A percentile compares a stretch with the other conserved stretches of the same genome.
These are phyloP conservation scores for Diaporthe vexans DNA, from an alignment of 2,329 filamentous ascomycete species.

Conservation along the genomic window DNA sequence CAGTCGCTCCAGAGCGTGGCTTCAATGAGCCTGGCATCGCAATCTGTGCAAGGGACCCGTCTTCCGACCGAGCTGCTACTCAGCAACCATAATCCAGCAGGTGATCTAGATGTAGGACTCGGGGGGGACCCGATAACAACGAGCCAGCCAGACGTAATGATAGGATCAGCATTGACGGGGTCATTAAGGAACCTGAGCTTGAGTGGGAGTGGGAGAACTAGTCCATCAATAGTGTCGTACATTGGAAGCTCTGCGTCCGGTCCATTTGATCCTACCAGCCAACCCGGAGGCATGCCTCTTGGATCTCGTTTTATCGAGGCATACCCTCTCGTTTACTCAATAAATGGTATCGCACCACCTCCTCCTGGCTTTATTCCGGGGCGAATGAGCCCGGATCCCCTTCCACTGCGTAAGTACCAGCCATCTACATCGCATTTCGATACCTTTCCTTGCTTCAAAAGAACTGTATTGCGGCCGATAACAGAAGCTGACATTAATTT, in stretches of 20 bases:
- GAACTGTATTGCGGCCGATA: neutral
- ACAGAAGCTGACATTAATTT: neutral
- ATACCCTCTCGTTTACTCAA: neutral
- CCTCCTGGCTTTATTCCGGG: neutral
- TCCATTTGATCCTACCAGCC: neutral
- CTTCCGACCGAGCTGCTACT: neutral
- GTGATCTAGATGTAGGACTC: neutral
- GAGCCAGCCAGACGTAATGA: neutral
- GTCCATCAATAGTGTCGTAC: neutral
- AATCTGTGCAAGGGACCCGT: neutral
- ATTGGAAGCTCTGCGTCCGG: neutral
- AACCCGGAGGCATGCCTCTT: neutral
- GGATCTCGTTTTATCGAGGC: constrained; percentile 10
- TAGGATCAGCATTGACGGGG: neutral
- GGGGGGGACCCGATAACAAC: neutral
- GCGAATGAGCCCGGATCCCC: constrained; percentile 1
- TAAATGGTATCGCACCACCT: neutral
- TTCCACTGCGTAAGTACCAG: constrained; percentile 3
- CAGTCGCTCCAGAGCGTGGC: neutral
- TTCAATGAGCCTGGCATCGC: neutral
- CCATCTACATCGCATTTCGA: too few species aligned
- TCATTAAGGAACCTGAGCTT: neutral
- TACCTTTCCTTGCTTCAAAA: neutral
- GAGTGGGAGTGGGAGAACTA: neutral
- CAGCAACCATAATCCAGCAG: neutral